A percentile compares a stretch with the other conserved stretches of the same genome.
These are phyloP conservation scores for Solanum tarapatanum DNA, from an alignment of 257 asterid genomes.

Conservation along the genomic window DNA sequence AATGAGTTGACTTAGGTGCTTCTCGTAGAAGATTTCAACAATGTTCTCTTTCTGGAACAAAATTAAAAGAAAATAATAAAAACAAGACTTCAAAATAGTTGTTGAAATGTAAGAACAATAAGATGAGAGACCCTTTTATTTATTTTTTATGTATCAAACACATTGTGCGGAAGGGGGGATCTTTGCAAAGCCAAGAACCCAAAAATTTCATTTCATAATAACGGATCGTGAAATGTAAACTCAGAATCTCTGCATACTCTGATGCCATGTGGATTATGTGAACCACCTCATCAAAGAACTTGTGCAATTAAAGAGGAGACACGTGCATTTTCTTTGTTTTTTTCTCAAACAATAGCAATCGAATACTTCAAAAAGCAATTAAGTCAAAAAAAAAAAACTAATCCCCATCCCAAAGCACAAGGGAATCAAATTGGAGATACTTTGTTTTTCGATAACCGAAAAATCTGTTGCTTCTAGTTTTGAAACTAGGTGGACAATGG, in stretches of 20 bases:
- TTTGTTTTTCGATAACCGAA: not conserved
- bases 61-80: conserved; percentile 4
- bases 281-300: not conserved
- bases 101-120: not conserved
- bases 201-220: not conserved
- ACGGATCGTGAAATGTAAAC: not conserved
- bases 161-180: not conserved
- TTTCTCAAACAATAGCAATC: not conserved
- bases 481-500: not conserved
- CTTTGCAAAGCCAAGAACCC: not conserved
- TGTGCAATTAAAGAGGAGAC: not conserved
- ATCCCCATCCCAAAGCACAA: not conserved
- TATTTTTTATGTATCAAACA: not conserved
- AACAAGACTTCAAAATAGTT: not conserved
- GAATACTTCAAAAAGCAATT: not conserved
- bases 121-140: not conserved
- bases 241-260: not conserved
- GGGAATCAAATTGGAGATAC: not conserved
- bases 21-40: conserved; percentile 83
- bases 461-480: not conserved
- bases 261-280: not conserved
- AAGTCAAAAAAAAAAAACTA: not conserved
- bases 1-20: conserved; percentile 68
- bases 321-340: not conserved
- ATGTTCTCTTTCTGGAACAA: conserved; percentile 71